Conservation (phyloP, 441 rosid species). For the Erodium moschatum region DNA sequence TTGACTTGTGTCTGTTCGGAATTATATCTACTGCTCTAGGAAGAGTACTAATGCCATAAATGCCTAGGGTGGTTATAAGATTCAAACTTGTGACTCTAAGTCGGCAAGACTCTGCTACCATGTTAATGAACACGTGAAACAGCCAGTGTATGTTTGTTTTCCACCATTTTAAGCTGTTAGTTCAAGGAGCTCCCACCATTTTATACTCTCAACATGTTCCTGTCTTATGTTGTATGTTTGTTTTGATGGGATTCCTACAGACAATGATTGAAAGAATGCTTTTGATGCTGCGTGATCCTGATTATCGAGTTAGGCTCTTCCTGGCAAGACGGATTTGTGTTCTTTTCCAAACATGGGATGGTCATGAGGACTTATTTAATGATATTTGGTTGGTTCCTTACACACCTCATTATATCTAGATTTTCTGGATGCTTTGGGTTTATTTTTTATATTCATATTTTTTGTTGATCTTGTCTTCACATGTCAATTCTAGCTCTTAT, state of each 20-base stretch:
- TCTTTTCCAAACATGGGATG: slow-evolving; percentile 98
- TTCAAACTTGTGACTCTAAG: not conserved
- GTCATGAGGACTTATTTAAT: slow-evolving; percentile 82
- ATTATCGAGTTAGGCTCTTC: slow-evolving; percentile 77
- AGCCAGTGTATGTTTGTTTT: too few species aligned
- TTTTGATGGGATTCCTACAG: slow-evolving; percentile 32
- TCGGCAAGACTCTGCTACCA: not conserved
- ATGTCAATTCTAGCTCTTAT: not conserved
- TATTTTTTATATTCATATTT: not conserved
- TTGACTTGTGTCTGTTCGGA: not conserved
- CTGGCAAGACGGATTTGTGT: slow-evolving; percentile 65
- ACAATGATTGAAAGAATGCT: slow-evolving; percentile 74
- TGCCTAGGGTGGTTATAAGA: not conserved
- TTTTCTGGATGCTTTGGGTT: not conserved
- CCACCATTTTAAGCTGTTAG: not conserved
- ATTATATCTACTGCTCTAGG: not conserved
- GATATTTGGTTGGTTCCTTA: slow-evolving; percentile 69
- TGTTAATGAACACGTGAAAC: not conserved
- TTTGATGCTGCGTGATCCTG: slow-evolving; percentile 68
- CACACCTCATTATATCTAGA: not conserved
- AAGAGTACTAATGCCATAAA: not conserved
- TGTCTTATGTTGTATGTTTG: slow-evolving; percentile 17
- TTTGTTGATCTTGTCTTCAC: not conserved
- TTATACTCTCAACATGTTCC: not conserved
- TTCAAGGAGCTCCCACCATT: not conserved